Conservation (phyloP, 202 grass and related monocot genomes). For the Brachypodium distachyon region DNA sequence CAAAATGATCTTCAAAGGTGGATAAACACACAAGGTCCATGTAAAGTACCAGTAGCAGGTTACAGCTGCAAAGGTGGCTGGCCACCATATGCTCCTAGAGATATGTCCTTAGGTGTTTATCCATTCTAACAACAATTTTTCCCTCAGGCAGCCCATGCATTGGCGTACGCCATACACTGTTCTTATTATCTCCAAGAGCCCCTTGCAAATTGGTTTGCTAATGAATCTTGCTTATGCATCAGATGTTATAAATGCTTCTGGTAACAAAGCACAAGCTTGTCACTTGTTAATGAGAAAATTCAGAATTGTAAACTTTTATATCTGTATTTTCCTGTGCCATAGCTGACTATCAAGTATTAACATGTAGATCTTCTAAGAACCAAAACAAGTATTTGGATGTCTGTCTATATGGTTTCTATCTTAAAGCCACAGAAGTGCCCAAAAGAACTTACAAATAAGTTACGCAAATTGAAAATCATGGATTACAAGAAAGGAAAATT, state of each 20-base stretch:
- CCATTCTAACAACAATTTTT: neutral
- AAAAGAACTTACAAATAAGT: neutral
- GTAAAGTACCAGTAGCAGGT: conserved; percentile 3
- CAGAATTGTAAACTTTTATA: neutral
- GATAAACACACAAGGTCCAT: conserved; percentile 13
- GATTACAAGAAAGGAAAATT: neutral
- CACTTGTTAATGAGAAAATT: neutral
- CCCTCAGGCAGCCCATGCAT: neutral
- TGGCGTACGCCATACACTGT: neutral
- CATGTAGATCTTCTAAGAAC: neutral
- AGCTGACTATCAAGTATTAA: neutral
- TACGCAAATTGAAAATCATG: neutral
- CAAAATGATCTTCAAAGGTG: conserved; percentile 16
- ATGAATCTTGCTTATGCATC: neutral
- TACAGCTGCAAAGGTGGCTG: conserved; percentile 25
- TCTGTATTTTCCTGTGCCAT: neutral
- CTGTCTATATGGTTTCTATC: neutral
- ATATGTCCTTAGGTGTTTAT: neutral
- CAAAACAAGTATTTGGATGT: neutral
- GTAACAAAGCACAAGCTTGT: neutral
- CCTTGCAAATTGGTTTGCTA: neutral
- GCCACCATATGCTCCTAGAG: neutral
- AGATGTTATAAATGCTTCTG: neutral
- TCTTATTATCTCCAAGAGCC: neutral
- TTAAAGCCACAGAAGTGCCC: neutral